These are phyloP conservation scores for Colletotrichum phormii DNA, from an alignment of 2,329 filamentous ascomycete species.

Conservation along the genomic window DNA sequence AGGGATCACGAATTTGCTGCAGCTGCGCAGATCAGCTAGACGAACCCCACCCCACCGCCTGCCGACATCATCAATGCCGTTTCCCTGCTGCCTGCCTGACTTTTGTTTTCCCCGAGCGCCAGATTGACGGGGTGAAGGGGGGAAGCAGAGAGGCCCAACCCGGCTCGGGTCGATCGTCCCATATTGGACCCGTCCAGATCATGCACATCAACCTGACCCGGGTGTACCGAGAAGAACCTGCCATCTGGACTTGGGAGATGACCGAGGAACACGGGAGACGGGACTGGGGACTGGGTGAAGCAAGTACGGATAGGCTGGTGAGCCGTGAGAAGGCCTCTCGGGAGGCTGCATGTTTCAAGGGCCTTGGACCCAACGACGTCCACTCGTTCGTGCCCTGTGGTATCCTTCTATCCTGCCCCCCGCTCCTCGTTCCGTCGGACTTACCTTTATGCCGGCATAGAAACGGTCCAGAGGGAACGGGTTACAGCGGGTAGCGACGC, in stretches of 20 bases:
- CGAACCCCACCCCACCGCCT: background rate
- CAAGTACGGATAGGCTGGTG: no score
- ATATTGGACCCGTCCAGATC: slow-evolving; percentile 1
- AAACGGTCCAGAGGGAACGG: no score
- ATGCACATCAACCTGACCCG: background rate
- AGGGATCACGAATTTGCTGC: slow-evolving; percentile 11
- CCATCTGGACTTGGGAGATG: background rate
- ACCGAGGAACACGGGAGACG: background rate
- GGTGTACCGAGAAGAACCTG: background rate
- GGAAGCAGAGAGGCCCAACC: background rate
- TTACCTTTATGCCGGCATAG: background rate
- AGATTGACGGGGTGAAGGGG: background rate
- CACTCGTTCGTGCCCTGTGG: background rate
- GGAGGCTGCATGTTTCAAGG: slow-evolving; percentile 22
- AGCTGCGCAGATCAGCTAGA: background rate
- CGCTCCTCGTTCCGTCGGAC: background rate
- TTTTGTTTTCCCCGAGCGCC: background rate
- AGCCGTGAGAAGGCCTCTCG: background rate
- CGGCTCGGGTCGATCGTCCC: slow-evolving; percentile 7
- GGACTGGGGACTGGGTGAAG: background rate
- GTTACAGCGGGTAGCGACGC: background rate
- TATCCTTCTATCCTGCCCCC: background rate
- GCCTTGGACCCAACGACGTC: background rate
- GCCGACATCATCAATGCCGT: background rate
- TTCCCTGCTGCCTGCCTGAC: background rate